Evolutionary conservation across 352 stramenopile genomes (phyloP).

Genomic region (Pythium sp.): DNA sequence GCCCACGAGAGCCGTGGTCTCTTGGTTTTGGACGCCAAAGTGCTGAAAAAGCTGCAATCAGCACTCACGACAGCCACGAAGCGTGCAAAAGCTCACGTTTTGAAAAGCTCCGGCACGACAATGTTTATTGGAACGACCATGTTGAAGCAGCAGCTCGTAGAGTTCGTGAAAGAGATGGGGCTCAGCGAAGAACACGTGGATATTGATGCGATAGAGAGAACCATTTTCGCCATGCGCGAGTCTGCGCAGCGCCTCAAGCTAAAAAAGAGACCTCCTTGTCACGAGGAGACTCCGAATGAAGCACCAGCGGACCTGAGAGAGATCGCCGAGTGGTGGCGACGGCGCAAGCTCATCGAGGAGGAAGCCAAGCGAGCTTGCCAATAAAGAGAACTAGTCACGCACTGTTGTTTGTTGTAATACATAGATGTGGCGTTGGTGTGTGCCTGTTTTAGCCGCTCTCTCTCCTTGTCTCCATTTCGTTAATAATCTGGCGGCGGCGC

Average conservation of each 20-base stretch:
- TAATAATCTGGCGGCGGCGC: conserved; percentile 54
- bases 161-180: conserved; percentile 32
- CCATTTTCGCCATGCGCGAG: conserved; percentile 5
- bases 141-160: conserved; percentile 26
- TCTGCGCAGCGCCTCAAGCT: conserved; percentile 15
- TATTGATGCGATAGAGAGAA: background rate
- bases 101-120: conserved; percentile 8
- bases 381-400: background rate
- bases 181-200: background rate
- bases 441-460: too few species aligned
- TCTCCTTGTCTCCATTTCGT: background rate
- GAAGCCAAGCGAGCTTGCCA: background rate
- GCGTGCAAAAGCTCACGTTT: background rate
- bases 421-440: background rate
- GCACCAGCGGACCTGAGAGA: conserved; percentile 26
- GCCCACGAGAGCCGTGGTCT: conserved; percentile 40
- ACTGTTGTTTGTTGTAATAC: background rate
- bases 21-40: conserved; percentile 38
- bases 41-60: conserved; percentile 28
- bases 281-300: background rate
- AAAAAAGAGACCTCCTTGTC: conserved; percentile 11
- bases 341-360: background rate
- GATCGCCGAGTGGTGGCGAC: conserved; percentile 61
- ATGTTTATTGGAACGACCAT: conserved; percentile 1
- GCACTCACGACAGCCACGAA: conserved; percentile 23